A percentile compares a stretch with the other conserved stretches of the same genome.
These are phyloP conservation scores for Zoysia japonica DNA, from an alignment of 176 grass and related monocot genomes.

Conservation along the genomic window DNA sequence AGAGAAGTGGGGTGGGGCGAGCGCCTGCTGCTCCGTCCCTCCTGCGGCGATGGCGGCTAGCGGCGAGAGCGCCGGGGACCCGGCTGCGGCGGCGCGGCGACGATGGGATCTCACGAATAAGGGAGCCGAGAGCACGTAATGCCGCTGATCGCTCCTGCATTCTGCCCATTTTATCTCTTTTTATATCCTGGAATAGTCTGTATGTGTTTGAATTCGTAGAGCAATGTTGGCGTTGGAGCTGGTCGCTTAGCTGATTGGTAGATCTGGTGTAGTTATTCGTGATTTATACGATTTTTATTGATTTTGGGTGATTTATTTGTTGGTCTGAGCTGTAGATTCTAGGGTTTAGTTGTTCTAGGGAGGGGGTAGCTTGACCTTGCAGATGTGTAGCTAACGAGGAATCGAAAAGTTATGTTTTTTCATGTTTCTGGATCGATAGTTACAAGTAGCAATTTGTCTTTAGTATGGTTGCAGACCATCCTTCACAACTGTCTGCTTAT, in stretches of 20 bases:
- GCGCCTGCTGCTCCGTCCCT: background rate
- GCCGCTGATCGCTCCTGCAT: background rate
- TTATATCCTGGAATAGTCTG: background rate
- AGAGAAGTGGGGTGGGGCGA: slow-evolving; percentile 1
- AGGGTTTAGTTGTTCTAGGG: slow-evolving; percentile 40
- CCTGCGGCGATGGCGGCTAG: slow-evolving; percentile 37
- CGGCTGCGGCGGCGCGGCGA: slow-evolving; percentile 45
- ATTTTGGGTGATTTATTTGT: background rate
- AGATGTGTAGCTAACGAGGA: background rate
- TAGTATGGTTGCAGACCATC: background rate
- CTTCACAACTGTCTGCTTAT: background rate
- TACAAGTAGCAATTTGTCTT: background rate
- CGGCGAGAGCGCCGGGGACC: slow-evolving; percentile 44
- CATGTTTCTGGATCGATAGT: background rate
- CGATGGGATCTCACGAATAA: slow-evolving; percentile 57
- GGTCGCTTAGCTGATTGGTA: background rate
- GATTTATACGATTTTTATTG: background rate
- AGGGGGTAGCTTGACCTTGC: background rate
- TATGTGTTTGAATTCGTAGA: no score
- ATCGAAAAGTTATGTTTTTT: background rate
- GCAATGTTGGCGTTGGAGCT: slow-evolving; percentile 26
- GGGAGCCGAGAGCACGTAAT: slow-evolving; percentile 48
- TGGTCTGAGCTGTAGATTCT: slow-evolving; percentile 2
- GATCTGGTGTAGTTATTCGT: slow-evolving; percentile 15
- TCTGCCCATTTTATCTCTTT: background rate